Evolutionary conservation across 164 flowering plant genomes (phyloP), one percentile per base, ranked within the genome.

Genomic region (Amborella trichopoda): DNA sequence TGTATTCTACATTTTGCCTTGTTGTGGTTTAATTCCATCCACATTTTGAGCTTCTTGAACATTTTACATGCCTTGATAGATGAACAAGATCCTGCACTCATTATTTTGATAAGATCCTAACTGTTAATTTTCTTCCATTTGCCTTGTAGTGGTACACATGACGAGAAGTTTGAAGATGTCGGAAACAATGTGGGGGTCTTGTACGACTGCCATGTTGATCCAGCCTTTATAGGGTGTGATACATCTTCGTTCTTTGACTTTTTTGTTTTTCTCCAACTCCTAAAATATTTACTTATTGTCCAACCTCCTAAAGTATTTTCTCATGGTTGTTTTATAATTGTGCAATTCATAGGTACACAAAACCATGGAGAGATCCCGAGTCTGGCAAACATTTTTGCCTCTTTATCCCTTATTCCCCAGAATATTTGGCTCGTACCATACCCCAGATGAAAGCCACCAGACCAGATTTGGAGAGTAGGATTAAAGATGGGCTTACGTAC

Each of bases 331-430:
- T 14, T 30, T 6, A 28, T 26, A 13, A 24, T 47, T 47, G 38
- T 42, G 41, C 51, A 55, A 28, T 26, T 26, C 63, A 45, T 44
- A 83, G 93, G 52, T 70, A 75, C 71, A 70, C 75, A 40, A 77
- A 76, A 57, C 78, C 91, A 44, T 79, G 91, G 91, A 64, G 50
- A 58, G 94, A 88, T 68, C 71, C 54, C 48, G 68, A 62, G 44
- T 58, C 65, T 46, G 82, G 80, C 22, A 60, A 57, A 18, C 61
- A 62, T 33, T 81, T 65, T 55, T 88, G 96, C 64, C 76, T 83
- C 43, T 83, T 88, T 67, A 79, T 72, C 62, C 96, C 96, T 25
- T 70, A 76, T 71, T 67, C 86, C 23, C 94, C 96, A 4, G 81
- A 81, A 60, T 82, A 81, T 65, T 60, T 83, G 72, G 74, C 59